phyloP scores from a whole-genome alignment of 768 basidiomycete species.

The Suillus americanus region DNA sequence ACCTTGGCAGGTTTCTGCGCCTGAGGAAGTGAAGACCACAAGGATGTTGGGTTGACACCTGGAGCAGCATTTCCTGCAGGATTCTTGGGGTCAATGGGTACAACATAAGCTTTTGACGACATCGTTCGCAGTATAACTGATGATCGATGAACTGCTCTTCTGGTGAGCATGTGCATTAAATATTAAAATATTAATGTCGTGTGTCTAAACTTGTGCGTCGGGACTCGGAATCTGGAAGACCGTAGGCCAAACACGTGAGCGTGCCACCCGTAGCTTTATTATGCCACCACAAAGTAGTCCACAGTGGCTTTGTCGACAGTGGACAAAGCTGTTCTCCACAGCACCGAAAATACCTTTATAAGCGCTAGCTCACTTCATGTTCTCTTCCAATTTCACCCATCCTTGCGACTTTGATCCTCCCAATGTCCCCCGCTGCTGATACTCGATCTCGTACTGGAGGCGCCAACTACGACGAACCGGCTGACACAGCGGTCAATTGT shows the following conservation, averaged over 20 bases:
- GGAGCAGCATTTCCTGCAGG: constrained; percentile 29
- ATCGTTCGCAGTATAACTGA: constrained; percentile 37
- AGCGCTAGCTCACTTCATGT: neutral
- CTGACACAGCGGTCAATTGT: neutral
- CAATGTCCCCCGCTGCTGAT: neutral
- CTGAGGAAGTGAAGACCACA: constrained; percentile 54
- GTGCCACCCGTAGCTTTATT: neutral
- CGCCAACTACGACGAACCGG: neutral
- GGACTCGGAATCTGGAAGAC: neutral
- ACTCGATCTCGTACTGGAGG: neutral
- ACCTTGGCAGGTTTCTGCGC: constrained; percentile 54
- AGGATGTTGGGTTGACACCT: constrained; percentile 43
- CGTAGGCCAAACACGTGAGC: neutral
- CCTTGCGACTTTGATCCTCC: neutral
- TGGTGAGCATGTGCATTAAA: constrained; percentile 14
- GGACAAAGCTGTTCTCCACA: neutral
- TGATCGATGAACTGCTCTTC: constrained; percentile 20
- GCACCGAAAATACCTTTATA: neutral
- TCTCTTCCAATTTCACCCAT: neutral
- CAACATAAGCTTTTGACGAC: constrained; percentile 55
- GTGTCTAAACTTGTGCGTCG: constrained; percentile 14
- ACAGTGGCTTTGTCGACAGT: neutral
- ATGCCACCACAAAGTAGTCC: neutral
- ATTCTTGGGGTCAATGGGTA: constrained; percentile 54
- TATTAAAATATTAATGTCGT: constrained; percentile 7